Base-by-base conservation (phyloP, 441 rosid genomes). In the Biscutella laevigata region DNA sequence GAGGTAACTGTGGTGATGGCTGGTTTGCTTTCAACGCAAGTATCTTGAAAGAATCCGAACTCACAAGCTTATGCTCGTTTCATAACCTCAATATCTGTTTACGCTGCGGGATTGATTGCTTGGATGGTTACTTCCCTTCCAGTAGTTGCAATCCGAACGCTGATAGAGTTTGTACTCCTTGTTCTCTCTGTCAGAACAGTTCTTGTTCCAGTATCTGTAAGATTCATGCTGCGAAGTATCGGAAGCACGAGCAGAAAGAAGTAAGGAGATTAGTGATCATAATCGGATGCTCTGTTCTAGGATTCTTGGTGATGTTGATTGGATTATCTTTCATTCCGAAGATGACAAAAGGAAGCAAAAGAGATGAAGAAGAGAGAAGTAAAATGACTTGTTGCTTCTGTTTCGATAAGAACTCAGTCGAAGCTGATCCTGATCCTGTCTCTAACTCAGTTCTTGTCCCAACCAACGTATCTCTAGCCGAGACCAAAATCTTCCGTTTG, bases 141-240 rank as follows among this genome's bases (percentile, higher is more conserved):
- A 84, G 86, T 13, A 46, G 27, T 0, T 84, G 94, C 54, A 76
- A 74, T 38, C 45, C 66, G 4, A 77, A 74, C 57, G 71, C 82
- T 1, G 94, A 84, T 37, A 60, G 88, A 49, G 71, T 77, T 11
- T 87, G 96, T 66, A 80, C 86, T 15, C 71, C 78, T 53, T 87
- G 96, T 62, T 87, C 94, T 7, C 74, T 84, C 42, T 87, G 94
- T 74, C 96, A 84, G 71, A 87, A 77, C 68, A 80, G 80, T 61
- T 77, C 88, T 59, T 87, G 94, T 35, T 67, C 67, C 72, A 68
- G 52, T 30, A 65, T 68, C 12, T 84, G 94, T 33, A 77, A 86
- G 28, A 55, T 66, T n/a, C 26, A 21, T 11, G 45, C 37, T 27
- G 41, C 30, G 2, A 44, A 46, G 6, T 54, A 34, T 5, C 63